A percentile compares a stretch with the other conserved stretches of the same genome.
phyloP scores from a whole-genome alignment of 495 filamentous ascomycete species.

The Cercophora sp. region DNA sequence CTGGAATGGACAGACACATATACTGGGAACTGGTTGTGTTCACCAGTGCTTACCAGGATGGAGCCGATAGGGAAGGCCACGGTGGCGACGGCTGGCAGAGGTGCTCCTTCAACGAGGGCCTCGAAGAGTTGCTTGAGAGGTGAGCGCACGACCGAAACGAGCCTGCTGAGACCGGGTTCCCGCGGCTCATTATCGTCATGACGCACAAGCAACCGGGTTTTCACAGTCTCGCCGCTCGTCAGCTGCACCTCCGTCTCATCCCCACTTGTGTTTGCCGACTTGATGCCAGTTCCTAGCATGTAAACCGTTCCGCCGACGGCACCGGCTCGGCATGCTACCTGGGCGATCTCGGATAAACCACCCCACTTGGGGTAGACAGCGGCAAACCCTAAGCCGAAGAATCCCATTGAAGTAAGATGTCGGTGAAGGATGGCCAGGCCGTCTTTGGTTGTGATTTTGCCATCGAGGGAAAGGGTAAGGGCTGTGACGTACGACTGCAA shows the following conservation, averaged over 20 bases:
- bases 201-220: conserved; percentile 51
- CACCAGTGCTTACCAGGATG: conserved; percentile 30
- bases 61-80: conserved; percentile 62
- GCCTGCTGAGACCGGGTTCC: conserved; percentile 29
- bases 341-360: conserved; percentile 83
- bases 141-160: conserved; percentile 67
- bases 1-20: conserved; percentile 76
- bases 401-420: conserved; percentile 81
- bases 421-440: conserved; percentile 67
- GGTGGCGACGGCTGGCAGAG: conserved; percentile 68
- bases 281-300: conserved; percentile 69
- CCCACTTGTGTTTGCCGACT: conserved; percentile 23
- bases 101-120: conserved; percentile 66
- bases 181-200: conserved; percentile 31
- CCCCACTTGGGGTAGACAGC: conserved; percentile 89
- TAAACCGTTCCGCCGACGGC: conserved; percentile 92
- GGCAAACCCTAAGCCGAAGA: conserved; percentile 82
- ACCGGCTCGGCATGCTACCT: conserved; percentile 86
- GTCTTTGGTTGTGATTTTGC: conserved; percentile 53
- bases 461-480: conserved; percentile 67
- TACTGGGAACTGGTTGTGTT: conserved; percentile 50
- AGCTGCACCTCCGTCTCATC: conserved; percentile 47
- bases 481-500: conserved; percentile 72
- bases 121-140: conserved; percentile 63
- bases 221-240: conserved; percentile 56